Conservation (phyloP, 2,329 filamentous ascomycete species). For the Pseudogymnoascus sp. region DNA sequence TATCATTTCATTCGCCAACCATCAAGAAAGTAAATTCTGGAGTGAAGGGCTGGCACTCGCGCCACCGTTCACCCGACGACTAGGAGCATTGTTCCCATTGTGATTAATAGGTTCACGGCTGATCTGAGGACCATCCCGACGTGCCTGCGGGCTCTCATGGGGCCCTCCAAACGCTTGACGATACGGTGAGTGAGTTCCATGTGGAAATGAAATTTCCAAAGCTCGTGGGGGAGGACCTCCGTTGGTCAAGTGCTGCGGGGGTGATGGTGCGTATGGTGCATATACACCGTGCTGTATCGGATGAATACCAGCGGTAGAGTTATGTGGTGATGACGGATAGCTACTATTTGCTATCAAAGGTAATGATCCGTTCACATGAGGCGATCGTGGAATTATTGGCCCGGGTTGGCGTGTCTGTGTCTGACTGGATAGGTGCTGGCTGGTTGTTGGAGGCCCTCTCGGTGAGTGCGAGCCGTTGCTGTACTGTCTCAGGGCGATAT, state of each 20-base stretch:
- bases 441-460: slow-evolving; percentile 19
- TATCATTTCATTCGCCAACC: background rate
- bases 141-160: slow-evolving; percentile 24
- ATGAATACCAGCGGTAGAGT: slow-evolving; percentile 14
- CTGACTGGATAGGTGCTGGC: slow-evolving; percentile 18
- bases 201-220: slow-evolving; percentile 40
- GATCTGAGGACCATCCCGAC: slow-evolving; percentile 25
- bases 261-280: slow-evolving; percentile 24
- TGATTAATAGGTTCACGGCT: slow-evolving; percentile 17
- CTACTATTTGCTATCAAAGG: slow-evolving; percentile 36
- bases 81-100: slow-evolving; percentile 25
- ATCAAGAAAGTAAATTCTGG: slow-evolving; percentile 61
- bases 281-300: slow-evolving; percentile 23
- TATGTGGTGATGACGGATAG: slow-evolving; percentile 30
- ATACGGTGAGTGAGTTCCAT: slow-evolving; percentile 37
- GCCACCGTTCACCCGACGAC: slow-evolving; percentile 45
- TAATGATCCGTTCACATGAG: slow-evolving; percentile 38
- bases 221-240: slow-evolving; percentile 34
- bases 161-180: slow-evolving; percentile 29
- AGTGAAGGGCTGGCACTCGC: slow-evolving; percentile 71
- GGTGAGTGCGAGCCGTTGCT: slow-evolving; percentile 38
- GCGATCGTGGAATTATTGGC: slow-evolving; percentile 30
- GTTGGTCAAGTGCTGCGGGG: slow-evolving; percentile 28
- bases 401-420: slow-evolving; percentile 19
- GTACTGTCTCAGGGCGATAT: slow-evolving; percentile 36